phyloP scores from a whole-genome alignment of 805 yeast species.

The Tetrapisispora pingtungensis region DNA sequence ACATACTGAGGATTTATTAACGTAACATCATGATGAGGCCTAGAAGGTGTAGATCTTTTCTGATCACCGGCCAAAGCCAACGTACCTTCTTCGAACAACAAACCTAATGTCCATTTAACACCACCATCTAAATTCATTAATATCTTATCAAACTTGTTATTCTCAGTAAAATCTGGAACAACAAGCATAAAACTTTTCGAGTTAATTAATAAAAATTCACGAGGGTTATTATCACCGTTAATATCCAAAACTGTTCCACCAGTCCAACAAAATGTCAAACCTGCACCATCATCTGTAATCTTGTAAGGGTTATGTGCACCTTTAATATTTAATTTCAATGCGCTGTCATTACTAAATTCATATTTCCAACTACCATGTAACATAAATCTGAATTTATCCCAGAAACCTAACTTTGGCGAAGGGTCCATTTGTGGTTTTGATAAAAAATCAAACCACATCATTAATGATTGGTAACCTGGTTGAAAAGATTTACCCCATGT shows the following conservation, averaged over 20 bases:
- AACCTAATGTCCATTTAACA: constrained; percentile 72
- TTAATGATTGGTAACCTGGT: constrained; percentile 49
- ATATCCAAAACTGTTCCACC: constrained; percentile 41
- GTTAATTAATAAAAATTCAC: constrained; percentile 42
- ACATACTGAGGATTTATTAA: constrained; percentile 49
- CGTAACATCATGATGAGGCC: constrained; percentile 54
- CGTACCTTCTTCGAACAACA: constrained; percentile 57
- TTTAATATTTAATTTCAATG: constrained; percentile 53
- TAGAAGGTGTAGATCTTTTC: constrained; percentile 38
- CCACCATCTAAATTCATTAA: constrained; percentile 54
- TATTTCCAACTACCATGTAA: constrained; percentile 45
- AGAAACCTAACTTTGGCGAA: constrained; percentile 53
- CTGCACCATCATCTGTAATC: constrained; percentile 47
- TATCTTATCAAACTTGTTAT: constrained; percentile 33
- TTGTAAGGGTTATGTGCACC: constrained; percentile 52
- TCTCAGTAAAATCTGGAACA: constrained; percentile 35
- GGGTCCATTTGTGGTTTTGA: constrained; percentile 64
- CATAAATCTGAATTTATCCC: constrained; percentile 56
- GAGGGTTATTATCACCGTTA: constrained; percentile 40
- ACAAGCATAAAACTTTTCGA: constrained; percentile 50
- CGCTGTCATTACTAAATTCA: constrained; percentile 36
- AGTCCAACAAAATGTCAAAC: constrained; percentile 57
- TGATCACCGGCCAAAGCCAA: constrained; percentile 28
- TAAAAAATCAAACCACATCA: constrained; percentile 55
- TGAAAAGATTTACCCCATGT: constrained; percentile 59